Base-by-base conservation (phyloP, 306 rosid species). In the Quercus agrifolia region DNA sequence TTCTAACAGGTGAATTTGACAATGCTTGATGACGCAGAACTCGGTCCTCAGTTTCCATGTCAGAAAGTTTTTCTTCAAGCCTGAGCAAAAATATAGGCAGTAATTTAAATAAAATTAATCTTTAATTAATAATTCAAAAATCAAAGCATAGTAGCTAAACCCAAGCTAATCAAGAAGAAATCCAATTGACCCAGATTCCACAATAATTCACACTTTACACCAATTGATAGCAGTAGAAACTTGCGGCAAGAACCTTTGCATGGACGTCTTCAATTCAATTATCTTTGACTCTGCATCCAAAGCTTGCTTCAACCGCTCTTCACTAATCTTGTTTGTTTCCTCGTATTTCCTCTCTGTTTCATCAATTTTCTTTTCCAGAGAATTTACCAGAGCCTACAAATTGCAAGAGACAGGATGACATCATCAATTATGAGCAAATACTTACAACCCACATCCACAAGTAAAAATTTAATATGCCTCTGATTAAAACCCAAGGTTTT, bases 11-110 rank as follows among this genome's bases (percentile, higher is more conserved):
- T 76, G 98, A 91, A 70, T 74, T 84, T 79, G 71, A 73, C 74
- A 93, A 79, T 64, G 97, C 46, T 79, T 95, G 92, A 84, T 91
- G 90, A 77, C 94, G 89, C 70, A 91, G 83, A 76, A 93, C 77
- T 77, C 78, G 97, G 82, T 91, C 96, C 90, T 91, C 96, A 7
- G 92, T 80, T 88, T 93, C 96, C 89, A 90, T 83, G 87, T 95
- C 94, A 69, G 94, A 89, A 15, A 91, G 71, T 83, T 90, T 93
- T 88, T 95, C 99, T 86, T 91, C 93, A 61, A 95, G 91, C 86
- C 99, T 95, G 85, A n/a, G 54, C 68, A 73, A 81, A 10, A 78
- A 79, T 21, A 80, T n/a, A 61, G 49, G 23, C 21, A 81, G 20
- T 51, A 52, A 41, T 77, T 83, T 27, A 75, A 71, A 77, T 67